These are phyloP conservation scores for Ophiocordyceps camponoti-saundersi DNA, from an alignment of 2,329 filamentous ascomycete genomes.

Conservation along the genomic window DNA sequence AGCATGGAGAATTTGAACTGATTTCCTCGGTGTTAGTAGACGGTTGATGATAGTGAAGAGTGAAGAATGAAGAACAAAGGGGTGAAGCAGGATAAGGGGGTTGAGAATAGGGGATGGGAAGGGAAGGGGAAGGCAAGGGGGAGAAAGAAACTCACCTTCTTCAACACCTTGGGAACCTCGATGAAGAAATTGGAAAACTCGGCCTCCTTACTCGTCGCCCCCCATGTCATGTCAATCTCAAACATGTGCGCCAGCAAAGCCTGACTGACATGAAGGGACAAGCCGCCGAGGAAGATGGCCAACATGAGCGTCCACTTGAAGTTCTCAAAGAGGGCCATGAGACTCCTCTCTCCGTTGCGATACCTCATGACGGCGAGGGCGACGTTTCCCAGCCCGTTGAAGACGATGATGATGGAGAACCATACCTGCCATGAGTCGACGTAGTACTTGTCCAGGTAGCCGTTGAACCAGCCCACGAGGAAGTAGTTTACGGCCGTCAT, in stretches of 20 bases:
- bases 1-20: slow-evolving; percentile 58
- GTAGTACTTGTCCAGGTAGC: slow-evolving; percentile 65
- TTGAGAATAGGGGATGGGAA: not conserved
- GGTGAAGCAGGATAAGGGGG: no score
- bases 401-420: slow-evolving; percentile 66
- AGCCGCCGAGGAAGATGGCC: slow-evolving; percentile 67
- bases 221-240: slow-evolving; percentile 74
- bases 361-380: slow-evolving; percentile 58
- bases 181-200: slow-evolving; percentile 74
- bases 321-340: slow-evolving; percentile 44
- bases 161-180: slow-evolving; percentile 63
- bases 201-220: slow-evolving; percentile 67
- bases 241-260: slow-evolving; percentile 72
- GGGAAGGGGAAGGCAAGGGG: slow-evolving; percentile 1
- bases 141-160: slow-evolving; percentile 44
- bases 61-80: slow-evolving; percentile 9
- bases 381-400: slow-evolving; percentile 59
- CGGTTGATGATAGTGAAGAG: not conserved
- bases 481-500: slow-evolving; percentile 62
- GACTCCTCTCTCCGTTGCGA: slow-evolving; percentile 44
- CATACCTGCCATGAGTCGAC: slow-evolving; percentile 64
- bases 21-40: not conserved
- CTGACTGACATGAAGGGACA: slow-evolving; percentile 66
- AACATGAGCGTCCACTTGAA: slow-evolving; percentile 61
- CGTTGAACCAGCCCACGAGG: slow-evolving; percentile 59